Evolutionary conservation across 192 early-diverging fungal species (phyloP).

Genomic region (Tieghemiomyces parasiticus): DNA sequence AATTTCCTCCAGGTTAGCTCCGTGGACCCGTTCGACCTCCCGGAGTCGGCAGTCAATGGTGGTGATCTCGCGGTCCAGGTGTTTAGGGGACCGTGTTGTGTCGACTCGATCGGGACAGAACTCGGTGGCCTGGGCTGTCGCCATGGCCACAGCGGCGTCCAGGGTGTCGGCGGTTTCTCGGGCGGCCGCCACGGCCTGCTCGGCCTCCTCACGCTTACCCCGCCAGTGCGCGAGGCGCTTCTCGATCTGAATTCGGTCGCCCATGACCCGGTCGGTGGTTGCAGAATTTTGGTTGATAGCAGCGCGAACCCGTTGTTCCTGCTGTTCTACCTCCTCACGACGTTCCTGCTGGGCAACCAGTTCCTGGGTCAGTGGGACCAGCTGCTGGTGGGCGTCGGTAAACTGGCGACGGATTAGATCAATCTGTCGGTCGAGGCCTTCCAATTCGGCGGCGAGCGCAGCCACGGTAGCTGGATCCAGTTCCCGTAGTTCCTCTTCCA

Average conservation of each 20-base stretch:
- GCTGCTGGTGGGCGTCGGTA: constrained; percentile 30
- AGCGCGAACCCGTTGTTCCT: constrained; percentile 17
- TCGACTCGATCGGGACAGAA: constrained; percentile 48
- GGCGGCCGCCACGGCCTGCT: constrained; percentile 14
- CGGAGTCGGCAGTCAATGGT: constrained; percentile 28
- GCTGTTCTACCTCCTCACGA: constrained; percentile 21
- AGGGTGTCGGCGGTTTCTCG: constrained; percentile 17
- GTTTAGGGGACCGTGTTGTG: constrained; percentile 20
- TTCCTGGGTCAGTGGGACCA: constrained; percentile 14
- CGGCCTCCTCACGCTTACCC: constrained; percentile 24
- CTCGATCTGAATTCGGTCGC: constrained; percentile 17
- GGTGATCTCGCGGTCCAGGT: constrained; percentile 46
- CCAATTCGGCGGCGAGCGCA: constrained; percentile 36
- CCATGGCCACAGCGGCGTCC: constrained; percentile 22
- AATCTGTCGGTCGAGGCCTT: constrained; percentile 29
- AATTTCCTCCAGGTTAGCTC: constrained; percentile 41
- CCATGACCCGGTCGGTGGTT: constrained; percentile 14
- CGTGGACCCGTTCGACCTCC: constrained; percentile 42
- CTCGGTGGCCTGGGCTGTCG: constrained; percentile 30
- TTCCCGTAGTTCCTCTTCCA: constrained; percentile 36
- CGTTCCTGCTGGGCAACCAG: constrained; percentile 24
- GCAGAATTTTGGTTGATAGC: constrained; percentile 17
- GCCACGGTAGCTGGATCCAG: constrained; percentile 45
- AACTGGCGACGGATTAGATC: constrained; percentile 44
- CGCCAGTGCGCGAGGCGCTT: constrained; percentile 39